These are phyloP conservation scores for Entonaema liquescens DNA, from an alignment of 495 filamentous ascomycete species.

Conservation along the genomic window DNA sequence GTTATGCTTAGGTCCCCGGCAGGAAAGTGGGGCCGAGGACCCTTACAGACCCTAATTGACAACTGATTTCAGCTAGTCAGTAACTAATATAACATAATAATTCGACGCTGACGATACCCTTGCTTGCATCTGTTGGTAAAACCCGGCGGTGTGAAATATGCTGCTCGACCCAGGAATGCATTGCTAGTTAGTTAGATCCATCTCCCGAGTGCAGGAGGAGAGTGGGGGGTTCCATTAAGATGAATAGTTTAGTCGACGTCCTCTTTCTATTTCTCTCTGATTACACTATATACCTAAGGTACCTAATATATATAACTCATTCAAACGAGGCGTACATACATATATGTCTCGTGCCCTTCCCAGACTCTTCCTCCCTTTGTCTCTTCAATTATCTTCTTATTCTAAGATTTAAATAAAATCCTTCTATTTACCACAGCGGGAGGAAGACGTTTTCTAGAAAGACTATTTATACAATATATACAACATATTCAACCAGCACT, in stretches of 20 bases:
- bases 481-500: neutral
- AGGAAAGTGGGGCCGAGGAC: conserved; percentile 40
- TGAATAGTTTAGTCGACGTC: neutral
- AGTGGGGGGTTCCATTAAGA: conserved; percentile 1
- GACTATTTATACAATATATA: conserved; percentile 6
- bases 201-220: neutral
- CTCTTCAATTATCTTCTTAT: conserved; percentile 6
- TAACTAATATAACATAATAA: conserved; percentile 11
- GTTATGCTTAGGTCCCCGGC: conserved; percentile 28
- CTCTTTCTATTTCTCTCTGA: neutral
- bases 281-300: neutral
- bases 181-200: conserved; percentile 22
- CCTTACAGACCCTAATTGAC: conserved; percentile 8
- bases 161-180: conserved; percentile 13
- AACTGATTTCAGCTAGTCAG: conserved; percentile 37
- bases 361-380: neutral
- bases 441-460: conserved; percentile 23
- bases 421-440: conserved; percentile 18
- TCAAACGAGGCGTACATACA: conserved; percentile 10
- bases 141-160: conserved; percentile 31
- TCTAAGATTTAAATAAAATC: neutral
- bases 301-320: neutral
- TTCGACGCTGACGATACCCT: conserved; percentile 35
- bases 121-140: conserved; percentile 30
- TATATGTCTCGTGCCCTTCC: conserved; percentile 32